A percentile compares a stretch with the other conserved stretches of the same genome.
These are phyloP conservation scores for Adenanthera pavonina DNA, from an alignment of 306 rosid species.

Conservation along the genomic window DNA sequence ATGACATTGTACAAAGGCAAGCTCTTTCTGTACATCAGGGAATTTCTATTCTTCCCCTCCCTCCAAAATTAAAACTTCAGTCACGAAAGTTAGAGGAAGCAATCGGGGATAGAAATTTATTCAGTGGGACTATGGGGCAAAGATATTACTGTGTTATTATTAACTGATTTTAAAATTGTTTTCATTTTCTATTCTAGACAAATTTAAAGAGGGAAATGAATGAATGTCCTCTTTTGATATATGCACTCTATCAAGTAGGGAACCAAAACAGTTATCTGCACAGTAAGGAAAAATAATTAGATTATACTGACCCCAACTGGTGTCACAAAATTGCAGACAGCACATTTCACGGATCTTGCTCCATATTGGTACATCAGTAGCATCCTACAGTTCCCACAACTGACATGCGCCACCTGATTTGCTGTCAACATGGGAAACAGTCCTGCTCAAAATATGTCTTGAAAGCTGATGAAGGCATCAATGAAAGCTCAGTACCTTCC, in stretches of 20 bases:
- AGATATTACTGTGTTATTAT: no score
- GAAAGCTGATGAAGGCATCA: background rate
- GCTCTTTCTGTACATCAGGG: background rate
- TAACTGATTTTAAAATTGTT: no score
- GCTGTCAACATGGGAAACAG: constrained; percentile 58
- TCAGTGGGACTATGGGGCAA: no score
- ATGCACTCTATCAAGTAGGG: constrained; percentile 13
- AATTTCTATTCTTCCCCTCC: background rate
- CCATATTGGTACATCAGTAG: constrained; percentile 87
- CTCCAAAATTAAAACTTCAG: background rate
- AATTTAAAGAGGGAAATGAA: background rate
- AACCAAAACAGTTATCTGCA: background rate
- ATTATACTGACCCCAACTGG: constrained; percentile 77
- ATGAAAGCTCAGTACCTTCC: constrained; percentile 63
- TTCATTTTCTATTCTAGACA: no score
- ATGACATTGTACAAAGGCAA: background rate
- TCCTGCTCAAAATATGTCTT: background rate
- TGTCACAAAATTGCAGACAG: constrained; percentile 90
- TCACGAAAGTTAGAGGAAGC: background rate
- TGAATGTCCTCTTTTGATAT: background rate
- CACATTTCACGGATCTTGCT: constrained; percentile 87
- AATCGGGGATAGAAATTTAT: no score
- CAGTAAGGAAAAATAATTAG: constrained; percentile 7
- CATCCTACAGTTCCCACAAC: constrained; percentile 92
- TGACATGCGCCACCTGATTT: constrained; percentile 93